These are phyloP conservation scores for Aspergillus carbonarius DNA, from an alignment of 2,329 filamentous ascomycete genomes.

Conservation along the genomic window DNA sequence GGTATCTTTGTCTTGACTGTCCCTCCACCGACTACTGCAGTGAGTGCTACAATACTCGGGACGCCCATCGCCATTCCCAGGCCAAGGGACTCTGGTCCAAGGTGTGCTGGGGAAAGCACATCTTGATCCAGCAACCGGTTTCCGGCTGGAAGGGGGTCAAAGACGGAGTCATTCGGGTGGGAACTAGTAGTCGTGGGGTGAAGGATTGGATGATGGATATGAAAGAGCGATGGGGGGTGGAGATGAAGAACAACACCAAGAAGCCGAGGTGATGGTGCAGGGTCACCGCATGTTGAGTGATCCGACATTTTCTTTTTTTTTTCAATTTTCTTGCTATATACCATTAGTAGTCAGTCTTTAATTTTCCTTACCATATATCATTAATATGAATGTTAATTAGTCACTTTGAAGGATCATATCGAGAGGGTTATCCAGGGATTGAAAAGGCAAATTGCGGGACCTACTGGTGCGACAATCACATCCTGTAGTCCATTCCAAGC, in stretches of 20 bases:
- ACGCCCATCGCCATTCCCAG: not conserved
- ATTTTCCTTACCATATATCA: too few species aligned
- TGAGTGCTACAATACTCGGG: not conserved
- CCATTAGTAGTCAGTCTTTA: too few species aligned
- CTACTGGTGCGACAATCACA: too few species aligned
- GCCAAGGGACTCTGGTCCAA: not conserved
- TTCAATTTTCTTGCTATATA: too few species aligned
- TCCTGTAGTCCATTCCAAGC: too few species aligned
- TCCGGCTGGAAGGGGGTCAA: not conserved
- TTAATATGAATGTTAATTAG: too few species aligned
- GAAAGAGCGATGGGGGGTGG: not conserved
- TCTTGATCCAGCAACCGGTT: not conserved
- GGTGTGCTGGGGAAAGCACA: not conserved
- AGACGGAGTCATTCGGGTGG: not conserved
- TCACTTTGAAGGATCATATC: too few species aligned
- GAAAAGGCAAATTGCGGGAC: too few species aligned
- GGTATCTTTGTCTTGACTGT: not conserved
- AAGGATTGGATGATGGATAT: not conserved
- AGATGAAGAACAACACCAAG: not conserved
- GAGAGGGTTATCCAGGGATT: too few species aligned
- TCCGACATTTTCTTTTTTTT: too few species aligned
- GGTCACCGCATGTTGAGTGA: not conserved
- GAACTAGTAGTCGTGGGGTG: not conserved
- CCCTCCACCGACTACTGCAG: not conserved
- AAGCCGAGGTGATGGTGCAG: not conserved